phyloP scores from a whole-genome alignment of 257 asterid species.

The Capsicum pubescens region DNA sequence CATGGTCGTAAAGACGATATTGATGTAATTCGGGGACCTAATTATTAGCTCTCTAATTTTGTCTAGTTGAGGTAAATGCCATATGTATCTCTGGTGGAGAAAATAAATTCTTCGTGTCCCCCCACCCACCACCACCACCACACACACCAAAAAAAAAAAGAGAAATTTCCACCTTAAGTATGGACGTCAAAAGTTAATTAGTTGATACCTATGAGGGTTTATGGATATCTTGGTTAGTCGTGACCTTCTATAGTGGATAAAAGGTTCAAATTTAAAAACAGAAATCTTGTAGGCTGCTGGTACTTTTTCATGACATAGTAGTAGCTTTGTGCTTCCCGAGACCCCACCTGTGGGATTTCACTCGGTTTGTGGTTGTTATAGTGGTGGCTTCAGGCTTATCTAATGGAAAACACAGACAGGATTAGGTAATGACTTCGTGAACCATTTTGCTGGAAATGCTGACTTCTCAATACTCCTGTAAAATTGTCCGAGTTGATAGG shows the following conservation, averaged over 20 bases:
- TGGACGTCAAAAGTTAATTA: neutral
- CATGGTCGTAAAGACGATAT: no score
- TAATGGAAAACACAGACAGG: neutral
- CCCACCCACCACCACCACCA: neutral
- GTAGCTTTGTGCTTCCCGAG: neutral
- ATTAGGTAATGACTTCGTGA: neutral
- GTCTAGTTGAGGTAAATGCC: no score
- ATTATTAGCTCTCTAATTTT: no score
- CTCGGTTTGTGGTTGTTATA: neutral
- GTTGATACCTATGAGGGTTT: slow-evolving; percentile 5
- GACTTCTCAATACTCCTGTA: neutral
- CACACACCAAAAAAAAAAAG: neutral
- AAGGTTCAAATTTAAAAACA: neutral
- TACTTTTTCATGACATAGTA: slow-evolving; percentile 6
- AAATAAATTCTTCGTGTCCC: no score
- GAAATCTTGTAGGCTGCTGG: slow-evolving; percentile 2
- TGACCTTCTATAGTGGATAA: neutral
- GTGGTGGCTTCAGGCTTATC: neutral
- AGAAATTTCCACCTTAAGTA: neutral
- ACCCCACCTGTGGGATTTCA: neutral
- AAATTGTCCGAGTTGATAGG: neutral
- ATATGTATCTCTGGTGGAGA: no score
- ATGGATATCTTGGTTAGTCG: neutral
- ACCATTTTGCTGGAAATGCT: neutral
- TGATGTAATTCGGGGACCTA: no score